These are phyloP conservation scores for Cyclospora cayetanensis DNA, from an alignment of 169 alveolate genomes.

Conservation along the genomic window DNA sequence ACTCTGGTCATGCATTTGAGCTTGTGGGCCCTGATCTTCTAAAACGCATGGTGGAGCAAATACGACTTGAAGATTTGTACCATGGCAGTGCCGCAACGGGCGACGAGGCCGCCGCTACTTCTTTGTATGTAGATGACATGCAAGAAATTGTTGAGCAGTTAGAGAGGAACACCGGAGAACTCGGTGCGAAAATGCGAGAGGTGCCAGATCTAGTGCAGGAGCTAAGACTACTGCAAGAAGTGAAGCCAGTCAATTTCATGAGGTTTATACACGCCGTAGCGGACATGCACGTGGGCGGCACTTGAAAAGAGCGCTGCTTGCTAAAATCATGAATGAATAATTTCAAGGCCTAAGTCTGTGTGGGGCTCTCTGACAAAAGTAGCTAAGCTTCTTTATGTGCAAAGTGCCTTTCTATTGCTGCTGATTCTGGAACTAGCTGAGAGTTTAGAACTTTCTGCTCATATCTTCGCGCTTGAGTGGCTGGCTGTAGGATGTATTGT, in stretches of 20 bases:
- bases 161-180: slow-evolving; percentile 65
- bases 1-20: slow-evolving; percentile 47
- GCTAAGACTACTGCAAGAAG: slow-evolving; percentile 62
- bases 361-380: neutral
- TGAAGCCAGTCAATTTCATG: slow-evolving; percentile 47
- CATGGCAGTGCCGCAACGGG: slow-evolving; percentile 34
- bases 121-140: slow-evolving; percentile 52
- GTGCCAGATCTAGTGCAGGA: slow-evolving; percentile 68
- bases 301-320: neutral
- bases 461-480: neutral
- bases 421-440: neutral
- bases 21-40: slow-evolving; percentile 64
- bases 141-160: slow-evolving; percentile 65
- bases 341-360: neutral
- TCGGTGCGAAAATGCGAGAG: slow-evolving; percentile 60
- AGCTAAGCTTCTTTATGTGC: neutral
- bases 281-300: slow-evolving; percentile 68
- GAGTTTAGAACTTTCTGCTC: neutral
- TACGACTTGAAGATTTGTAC: slow-evolving; percentile 63
- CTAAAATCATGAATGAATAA: neutral
- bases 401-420: neutral
- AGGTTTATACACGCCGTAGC: slow-evolving; percentile 61
- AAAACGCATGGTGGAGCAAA: slow-evolving; percentile 55
- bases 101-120: slow-evolving; percentile 49
- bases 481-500: slow-evolving; percentile 61